Base-by-base conservation (phyloP, 2,329 filamentous ascomycete species). In the Daldinia sp. region DNA sequence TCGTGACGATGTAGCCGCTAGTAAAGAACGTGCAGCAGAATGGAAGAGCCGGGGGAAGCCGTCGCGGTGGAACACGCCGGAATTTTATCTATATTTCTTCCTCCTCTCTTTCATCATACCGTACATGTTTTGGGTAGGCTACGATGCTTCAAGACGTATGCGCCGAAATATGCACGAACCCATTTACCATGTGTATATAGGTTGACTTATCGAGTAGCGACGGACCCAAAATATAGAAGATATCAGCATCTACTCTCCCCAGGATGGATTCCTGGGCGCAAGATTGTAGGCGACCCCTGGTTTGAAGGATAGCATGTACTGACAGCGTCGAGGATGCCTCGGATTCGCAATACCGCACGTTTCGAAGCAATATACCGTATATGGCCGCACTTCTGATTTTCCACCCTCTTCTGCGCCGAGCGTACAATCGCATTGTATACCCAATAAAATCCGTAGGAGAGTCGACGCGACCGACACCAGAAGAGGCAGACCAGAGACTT, bases 251-350 rank as follows among this genome's bases (percentile, higher is more conserved):
- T 89, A 35, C 85, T 99, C 13, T 88, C 87, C 1, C 83, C 88
- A 7, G 96, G 95, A 70, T 99, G 95, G 95, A 91, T 99, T 59
- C 91, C 90, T 6, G 94, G 94, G 23, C 90, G 94, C 61, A 92
- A 92, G 83, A 92, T 98, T 66, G 91, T 93, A 82, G 72, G 87
- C 76, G 11, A 47, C 71, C 69, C 34, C 29, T 10, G 15, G n/a
- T 34, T 25, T 48, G 11, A 25, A 43, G 39, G 5, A 53, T n/a
- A 3, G 19, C 35, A 32, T 25, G 8, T 34, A 17, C 52, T 61
- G 54, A 69, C 58, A 37, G 41, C 35, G 48, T 47, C 29, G 48
- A 93, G 90, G 95, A 99, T 79, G 88, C 93, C 66, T 95, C 93
- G 35, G 95, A 99, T 78, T 78, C 85, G 29, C 95, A 99, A 77